These are phyloP conservation scores for Alternaria novae-zelandiae DNA, from an alignment of 2,329 filamentous ascomycete genomes.

Conservation along the genomic window DNA sequence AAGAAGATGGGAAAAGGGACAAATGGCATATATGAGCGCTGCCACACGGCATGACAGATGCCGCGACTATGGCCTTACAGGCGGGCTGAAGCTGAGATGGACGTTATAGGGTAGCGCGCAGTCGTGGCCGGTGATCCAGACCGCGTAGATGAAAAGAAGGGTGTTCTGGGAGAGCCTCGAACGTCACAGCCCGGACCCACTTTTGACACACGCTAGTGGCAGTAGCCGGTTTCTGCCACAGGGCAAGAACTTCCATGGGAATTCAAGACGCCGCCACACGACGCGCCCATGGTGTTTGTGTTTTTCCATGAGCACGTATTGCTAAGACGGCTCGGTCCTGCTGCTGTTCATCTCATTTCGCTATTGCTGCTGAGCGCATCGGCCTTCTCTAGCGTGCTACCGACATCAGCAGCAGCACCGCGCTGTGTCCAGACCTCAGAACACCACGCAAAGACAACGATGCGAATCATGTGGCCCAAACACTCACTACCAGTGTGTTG, in stretches of 20 bases:
- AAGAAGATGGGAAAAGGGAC: conserved; percentile 19
- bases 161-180: conserved; percentile 18
- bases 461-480: neutral
- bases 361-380: neutral
- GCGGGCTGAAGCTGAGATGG: conserved; percentile 9
- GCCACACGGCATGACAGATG: conserved; percentile 5
- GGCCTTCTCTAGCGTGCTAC: neutral
- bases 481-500: neutral
- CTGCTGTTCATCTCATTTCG: neutral
- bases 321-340: neutral
- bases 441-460: neutral
- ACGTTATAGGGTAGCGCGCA: conserved; percentile 12
- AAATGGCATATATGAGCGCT: conserved; percentile 15
- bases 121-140: conserved; percentile 20
- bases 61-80: conserved; percentile 4
- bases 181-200: conserved; percentile 9
- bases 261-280: neutral
- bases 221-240: conserved; percentile 3
- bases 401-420: neutral
- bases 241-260: neutral
- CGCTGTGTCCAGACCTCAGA: neutral
- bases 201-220: conserved; percentile 7
- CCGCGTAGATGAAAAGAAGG: conserved; percentile 20
- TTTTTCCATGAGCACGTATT: neutral
- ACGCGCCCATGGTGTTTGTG: neutral